A percentile compares a stretch with the other conserved stretches of the same genome.
phyloP scores from a whole-genome alignment of 148 eudicot genomes.

The Rhododendron vialii region DNA sequence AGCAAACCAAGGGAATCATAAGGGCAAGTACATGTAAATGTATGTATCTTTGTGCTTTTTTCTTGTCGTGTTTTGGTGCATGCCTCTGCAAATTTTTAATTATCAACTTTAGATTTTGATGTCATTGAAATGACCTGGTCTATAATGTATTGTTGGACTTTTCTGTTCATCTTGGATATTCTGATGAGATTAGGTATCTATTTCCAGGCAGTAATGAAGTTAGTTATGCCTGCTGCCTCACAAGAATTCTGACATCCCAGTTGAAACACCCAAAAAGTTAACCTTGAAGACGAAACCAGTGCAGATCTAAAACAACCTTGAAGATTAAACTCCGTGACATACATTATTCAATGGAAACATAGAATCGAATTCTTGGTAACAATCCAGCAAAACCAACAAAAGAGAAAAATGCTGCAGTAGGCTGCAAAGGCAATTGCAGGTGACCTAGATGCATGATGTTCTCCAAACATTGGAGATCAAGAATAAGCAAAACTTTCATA shows the following conservation, averaged over 20 bases:
- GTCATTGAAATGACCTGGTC: neutral
- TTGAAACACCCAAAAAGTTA: neutral
- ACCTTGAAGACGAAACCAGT: neutral
- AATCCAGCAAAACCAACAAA: neutral
- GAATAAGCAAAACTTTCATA: neutral
- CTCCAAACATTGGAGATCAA: constrained; percentile 2
- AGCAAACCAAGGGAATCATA: neutral
- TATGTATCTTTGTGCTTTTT: neutral
- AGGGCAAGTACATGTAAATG: neutral
- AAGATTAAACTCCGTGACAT: neutral
- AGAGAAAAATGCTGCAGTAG: neutral
- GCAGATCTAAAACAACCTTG: neutral
- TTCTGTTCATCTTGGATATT: neutral
- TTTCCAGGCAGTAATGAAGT: neutral
- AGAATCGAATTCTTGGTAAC: neutral
- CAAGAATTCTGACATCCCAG: neutral
- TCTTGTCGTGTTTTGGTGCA: neutral
- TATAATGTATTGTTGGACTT: neutral
- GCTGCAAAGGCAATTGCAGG: neutral
- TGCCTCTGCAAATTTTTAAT: neutral
- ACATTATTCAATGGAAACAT: neutral
- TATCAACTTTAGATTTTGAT: neutral
- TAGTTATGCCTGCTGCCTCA: neutral
- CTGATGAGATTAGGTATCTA: neutral
- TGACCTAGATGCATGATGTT: neutral